A percentile compares a stretch with the other conserved stretches of the same genome.
These are phyloP conservation scores for Mycena galericulata DNA, from an alignment of 768 basidiomycete species.

Conservation along the genomic window DNA sequence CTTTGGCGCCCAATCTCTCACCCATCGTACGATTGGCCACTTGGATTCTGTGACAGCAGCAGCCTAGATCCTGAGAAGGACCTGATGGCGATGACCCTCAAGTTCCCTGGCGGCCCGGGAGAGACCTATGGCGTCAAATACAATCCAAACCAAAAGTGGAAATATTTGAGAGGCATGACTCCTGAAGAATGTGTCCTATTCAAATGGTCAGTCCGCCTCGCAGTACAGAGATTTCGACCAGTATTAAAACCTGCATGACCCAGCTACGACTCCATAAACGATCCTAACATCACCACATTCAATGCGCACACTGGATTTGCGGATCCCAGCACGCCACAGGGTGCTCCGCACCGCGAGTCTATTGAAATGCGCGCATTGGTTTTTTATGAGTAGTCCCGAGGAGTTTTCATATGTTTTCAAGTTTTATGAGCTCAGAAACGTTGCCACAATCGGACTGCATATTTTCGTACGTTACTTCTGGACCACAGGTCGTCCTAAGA, in stretches of 20 bases:
- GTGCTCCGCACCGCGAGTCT: constrained; percentile 59
- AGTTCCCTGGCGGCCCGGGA: constrained; percentile 46
- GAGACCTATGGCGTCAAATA: constrained; percentile 48
- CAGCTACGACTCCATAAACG: constrained; percentile 55
- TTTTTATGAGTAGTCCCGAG: constrained; percentile 55
- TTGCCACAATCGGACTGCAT: no score
- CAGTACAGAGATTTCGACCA: no score
- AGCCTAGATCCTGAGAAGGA: constrained; percentile 53
- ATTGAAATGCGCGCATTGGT: constrained; percentile 66
- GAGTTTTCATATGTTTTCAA: no score
- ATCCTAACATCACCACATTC: constrained; percentile 56
- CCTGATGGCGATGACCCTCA: constrained; percentile 43
- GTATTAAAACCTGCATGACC: background rate
- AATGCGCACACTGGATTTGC: constrained; percentile 66
- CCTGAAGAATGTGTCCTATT: constrained; percentile 64
- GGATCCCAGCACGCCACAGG: constrained; percentile 58
- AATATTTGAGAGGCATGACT: constrained; percentile 51
- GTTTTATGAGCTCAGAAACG: no score
- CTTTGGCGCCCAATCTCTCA: constrained; percentile 45
- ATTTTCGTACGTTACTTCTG: no score
- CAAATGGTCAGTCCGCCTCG: constrained; percentile 55
- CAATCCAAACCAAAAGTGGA: constrained; percentile 47
- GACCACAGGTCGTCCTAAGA: no score
- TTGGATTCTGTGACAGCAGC: constrained; percentile 61
- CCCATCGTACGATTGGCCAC: constrained; percentile 60